Conservation (phyloP, 2,329 filamentous ascomycete genomes). For the Falciphora oryzae region DNA sequence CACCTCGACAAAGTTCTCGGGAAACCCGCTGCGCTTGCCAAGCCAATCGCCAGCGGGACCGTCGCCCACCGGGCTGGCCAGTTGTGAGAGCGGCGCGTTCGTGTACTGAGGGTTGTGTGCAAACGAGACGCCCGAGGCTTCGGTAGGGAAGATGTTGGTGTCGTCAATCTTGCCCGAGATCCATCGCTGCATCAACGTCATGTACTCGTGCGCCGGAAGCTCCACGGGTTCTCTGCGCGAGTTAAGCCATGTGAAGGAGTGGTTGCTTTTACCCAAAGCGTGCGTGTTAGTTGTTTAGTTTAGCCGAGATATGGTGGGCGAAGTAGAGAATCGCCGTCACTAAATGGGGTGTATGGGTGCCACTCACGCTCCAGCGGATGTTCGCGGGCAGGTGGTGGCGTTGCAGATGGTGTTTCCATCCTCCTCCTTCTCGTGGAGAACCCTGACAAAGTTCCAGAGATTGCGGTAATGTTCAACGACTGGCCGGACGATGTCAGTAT, state of each 20-base stretch:
- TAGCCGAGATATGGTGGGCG: not conserved
- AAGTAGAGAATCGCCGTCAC: not conserved
- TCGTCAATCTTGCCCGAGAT: slow-evolving; percentile 95
- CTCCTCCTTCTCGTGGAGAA: slow-evolving; percentile 81
- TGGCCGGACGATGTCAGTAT: slow-evolving; percentile 29
- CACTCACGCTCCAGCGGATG: slow-evolving; percentile 92
- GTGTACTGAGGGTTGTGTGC: slow-evolving; percentile 55
- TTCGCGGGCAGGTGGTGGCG: slow-evolving; percentile 74
- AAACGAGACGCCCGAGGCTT: slow-evolving; percentile 64
- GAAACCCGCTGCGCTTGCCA: slow-evolving; percentile 89
- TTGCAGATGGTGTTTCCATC: slow-evolving; percentile 79
- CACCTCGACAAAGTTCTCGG: slow-evolving; percentile 79
- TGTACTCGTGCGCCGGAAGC: slow-evolving; percentile 88
- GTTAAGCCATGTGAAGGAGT: slow-evolving; percentile 96
- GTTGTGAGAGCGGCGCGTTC: slow-evolving; percentile 54
- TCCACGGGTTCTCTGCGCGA: slow-evolving; percentile 81
- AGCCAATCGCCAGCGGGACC: slow-evolving; percentile 57
- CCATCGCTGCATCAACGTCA: slow-evolving; percentile 94
- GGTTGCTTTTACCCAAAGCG: slow-evolving; percentile 56
- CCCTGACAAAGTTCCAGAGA: slow-evolving; percentile 81
- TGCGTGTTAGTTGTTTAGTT: slow-evolving; percentile 14
- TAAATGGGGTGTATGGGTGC: not conserved
- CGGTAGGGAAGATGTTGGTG: slow-evolving; percentile 82
- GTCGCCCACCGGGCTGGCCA: slow-evolving; percentile 40
- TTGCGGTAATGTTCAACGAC: slow-evolving; percentile 91